phyloP scores from a whole-genome alignment of 345 rosid genomes.

The Citrus australasica region DNA sequence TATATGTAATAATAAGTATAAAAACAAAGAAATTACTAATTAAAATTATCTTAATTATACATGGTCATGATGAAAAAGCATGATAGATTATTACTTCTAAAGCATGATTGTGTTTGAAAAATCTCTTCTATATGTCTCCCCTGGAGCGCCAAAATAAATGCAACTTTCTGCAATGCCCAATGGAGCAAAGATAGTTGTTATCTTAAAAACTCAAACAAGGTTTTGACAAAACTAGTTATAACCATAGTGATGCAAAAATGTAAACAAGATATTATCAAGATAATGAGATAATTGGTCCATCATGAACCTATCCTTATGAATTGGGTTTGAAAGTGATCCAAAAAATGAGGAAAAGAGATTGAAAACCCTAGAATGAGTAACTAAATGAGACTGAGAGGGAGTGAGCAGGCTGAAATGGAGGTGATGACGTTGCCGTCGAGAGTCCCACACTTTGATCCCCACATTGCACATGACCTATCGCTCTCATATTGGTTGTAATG shows the following conservation, averaged over 20 bases:
- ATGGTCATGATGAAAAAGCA: background rate
- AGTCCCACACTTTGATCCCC: constrained; percentile 26
- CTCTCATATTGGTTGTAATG: constrained; percentile 22
- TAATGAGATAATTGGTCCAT: background rate
- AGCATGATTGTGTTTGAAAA: background rate
- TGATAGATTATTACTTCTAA: background rate
- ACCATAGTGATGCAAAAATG: background rate
- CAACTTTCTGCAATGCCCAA: background rate
- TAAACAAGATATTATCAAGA: background rate
- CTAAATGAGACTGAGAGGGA: background rate
- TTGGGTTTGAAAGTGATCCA: background rate
- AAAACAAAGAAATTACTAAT: background rate
- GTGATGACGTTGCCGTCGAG: background rate
- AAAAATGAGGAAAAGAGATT: background rate
- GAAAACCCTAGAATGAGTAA: background rate
- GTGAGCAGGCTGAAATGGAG: background rate
- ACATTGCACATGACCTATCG: constrained; percentile 42
- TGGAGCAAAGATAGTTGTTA: background rate
- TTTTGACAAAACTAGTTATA: background rate
- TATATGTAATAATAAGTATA: background rate
- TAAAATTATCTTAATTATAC: background rate
- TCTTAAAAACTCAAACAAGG: background rate
- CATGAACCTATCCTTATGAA: background rate
- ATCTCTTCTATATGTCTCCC: background rate
- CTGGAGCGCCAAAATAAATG: background rate